phyloP scores from a whole-genome alignment of 352 stramenopile genomes.

The Thraustotheca clavata region DNA sequence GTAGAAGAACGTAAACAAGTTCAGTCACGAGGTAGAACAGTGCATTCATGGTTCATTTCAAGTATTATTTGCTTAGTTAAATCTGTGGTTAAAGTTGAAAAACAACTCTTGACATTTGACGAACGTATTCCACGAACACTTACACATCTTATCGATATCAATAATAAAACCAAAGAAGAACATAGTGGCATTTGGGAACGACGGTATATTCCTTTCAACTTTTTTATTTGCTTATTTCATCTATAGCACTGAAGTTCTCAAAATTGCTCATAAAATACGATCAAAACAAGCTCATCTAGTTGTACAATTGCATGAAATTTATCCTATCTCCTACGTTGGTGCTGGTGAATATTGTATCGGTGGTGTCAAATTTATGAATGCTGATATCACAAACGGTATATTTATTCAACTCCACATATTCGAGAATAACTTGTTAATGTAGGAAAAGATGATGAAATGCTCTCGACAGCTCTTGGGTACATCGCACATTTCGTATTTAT shows the following conservation, averaged over 20 bases:
- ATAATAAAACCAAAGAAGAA: constrained; percentile 11
- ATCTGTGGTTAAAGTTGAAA: constrained; percentile 21
- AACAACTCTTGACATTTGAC: constrained; percentile 16
- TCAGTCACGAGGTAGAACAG: neutral
- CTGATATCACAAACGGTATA: constrained; percentile 43
- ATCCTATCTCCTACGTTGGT: constrained; percentile 77
- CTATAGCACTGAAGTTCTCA: constrained; percentile 51
- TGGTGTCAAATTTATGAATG: constrained; percentile 63
- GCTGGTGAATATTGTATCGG: constrained; percentile 75
- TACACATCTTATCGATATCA: constrained; percentile 11
- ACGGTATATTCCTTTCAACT: constrained; percentile 21
- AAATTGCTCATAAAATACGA: constrained; percentile 73
- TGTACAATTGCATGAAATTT: constrained; percentile 61
- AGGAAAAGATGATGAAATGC: constrained; percentile 61
- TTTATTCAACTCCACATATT: neutral
- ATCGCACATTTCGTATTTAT: constrained; percentile 84
- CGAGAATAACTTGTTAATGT: constrained; percentile 2
- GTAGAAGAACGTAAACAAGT: constrained; percentile 5
- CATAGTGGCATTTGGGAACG: constrained; percentile 44
- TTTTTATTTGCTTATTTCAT: neutral
- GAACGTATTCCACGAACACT: constrained; percentile 13
- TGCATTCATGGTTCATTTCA: constrained; percentile 3
- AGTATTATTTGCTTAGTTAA: constrained; percentile 4
- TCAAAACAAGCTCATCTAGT: constrained; percentile 72
- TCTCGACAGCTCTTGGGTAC: constrained; percentile 77